A percentile compares a stretch with the other conserved stretches of the same genome.
Evolutionary conservation across 352 stramenopile genomes (phyloP).

Genomic region (Globisporangium recalcitrans): DNA sequence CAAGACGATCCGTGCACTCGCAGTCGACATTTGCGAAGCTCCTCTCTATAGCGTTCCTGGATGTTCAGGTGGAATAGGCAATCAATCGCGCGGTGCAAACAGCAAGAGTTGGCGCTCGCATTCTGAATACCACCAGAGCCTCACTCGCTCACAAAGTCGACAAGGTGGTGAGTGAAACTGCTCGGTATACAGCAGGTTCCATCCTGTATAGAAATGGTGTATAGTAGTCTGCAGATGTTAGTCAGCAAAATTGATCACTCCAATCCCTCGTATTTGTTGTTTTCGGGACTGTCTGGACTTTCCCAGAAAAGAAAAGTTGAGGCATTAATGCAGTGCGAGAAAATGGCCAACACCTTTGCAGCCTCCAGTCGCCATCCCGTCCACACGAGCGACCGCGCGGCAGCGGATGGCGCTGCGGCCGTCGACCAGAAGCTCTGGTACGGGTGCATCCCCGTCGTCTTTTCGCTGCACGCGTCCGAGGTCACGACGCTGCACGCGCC

Average conservation of each 20-base stretch:
- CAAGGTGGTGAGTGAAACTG: no score
- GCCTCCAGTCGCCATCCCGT: neutral
- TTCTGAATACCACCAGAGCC: no score
- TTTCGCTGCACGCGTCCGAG: slow-evolving; percentile 65
- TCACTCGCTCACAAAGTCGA: no score
- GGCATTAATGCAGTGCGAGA: no score
- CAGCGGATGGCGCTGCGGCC: neutral
- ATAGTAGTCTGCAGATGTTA: no score
- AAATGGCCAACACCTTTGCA: neutral
- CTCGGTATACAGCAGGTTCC: no score
- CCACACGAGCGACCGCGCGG: neutral
- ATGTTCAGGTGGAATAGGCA: neutral
- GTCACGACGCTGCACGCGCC: slow-evolving; percentile 78
- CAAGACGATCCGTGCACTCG: neutral
- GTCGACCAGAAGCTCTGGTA: slow-evolving; percentile 45
- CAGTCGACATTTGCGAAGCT: neutral
- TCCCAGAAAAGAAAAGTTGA: no score
- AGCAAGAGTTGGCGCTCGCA: no score
- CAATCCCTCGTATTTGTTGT: no score
- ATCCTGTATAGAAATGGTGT: no score
- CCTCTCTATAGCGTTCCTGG: neutral
- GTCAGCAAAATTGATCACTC: no score
- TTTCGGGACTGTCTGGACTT: no score
- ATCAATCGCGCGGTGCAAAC: neutral
- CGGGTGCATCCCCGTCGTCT: slow-evolving; percentile 64